Percentiles rank a stretch among this genome's conserved stretches.
Evolutionary conservation across 2,329 filamentous ascomycete species (phyloP).

Genomic region (Cordyceps cateniannulata): DNA sequence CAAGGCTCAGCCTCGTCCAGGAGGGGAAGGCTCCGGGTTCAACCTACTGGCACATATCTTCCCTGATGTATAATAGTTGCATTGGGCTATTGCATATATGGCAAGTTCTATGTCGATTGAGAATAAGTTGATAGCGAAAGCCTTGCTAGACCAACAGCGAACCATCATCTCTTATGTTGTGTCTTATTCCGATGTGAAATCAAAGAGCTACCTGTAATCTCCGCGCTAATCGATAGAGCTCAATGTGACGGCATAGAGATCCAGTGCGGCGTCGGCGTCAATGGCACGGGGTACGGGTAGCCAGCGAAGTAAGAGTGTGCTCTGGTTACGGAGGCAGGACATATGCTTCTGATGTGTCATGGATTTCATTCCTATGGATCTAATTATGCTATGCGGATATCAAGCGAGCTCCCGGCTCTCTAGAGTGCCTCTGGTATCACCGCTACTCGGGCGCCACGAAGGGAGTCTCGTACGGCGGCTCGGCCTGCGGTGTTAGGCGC

Average conservation of each 20-base stretch:
- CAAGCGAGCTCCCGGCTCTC: neutral
- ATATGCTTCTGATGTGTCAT: too few species aligned
- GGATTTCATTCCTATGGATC: neutral
- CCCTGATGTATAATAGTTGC: neutral
- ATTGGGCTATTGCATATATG: neutral
- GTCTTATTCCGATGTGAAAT: too few species aligned
- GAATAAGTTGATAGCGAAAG: neutral
- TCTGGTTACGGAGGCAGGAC: too few species aligned
- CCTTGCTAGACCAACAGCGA: neutral
- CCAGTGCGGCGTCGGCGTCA: too few species aligned
- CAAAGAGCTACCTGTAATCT: too few species aligned
- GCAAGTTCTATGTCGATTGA: neutral
- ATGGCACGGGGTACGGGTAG: too few species aligned
- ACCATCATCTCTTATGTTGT: too few species aligned
- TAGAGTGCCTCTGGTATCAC: neutral
- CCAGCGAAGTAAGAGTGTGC: too few species aligned
- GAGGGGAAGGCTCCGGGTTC: neutral
- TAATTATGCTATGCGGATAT: neutral
- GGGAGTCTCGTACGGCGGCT: conserved; percentile 28
- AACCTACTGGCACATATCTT: neutral
- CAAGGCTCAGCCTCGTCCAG: neutral
- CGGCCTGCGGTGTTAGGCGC: conserved; percentile 70
- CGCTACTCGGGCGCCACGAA: conserved; percentile 8
- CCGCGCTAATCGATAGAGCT: too few species aligned
- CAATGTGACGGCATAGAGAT: too few species aligned